A percentile compares a stretch with the other conserved stretches of the same genome.
phyloP scores from a whole-genome alignment of 768 basidiomycete species.

The Crucibulum laeve region DNA sequence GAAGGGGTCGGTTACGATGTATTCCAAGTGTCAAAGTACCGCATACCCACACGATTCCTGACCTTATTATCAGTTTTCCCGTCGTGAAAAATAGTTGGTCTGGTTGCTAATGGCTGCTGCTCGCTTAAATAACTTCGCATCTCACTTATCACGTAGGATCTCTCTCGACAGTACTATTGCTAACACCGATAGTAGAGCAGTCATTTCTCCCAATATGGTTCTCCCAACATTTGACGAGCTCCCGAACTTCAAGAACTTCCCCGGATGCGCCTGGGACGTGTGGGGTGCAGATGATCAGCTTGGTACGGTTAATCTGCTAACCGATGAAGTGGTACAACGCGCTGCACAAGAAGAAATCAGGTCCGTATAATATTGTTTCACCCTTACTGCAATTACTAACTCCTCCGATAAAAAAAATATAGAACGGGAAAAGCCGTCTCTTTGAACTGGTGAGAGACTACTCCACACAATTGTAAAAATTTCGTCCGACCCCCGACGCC shows the following conservation, averaged over 20 bases:
- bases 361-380: conserved; percentile 17
- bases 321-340: conserved; percentile 54
- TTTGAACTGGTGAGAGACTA: conserved; percentile 51
- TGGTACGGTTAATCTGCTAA: conserved; percentile 64
- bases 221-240: conserved; percentile 34
- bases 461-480: too few species aligned
- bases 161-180: too few species aligned
- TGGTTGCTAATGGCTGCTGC: too few species aligned
- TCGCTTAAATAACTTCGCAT: too few species aligned
- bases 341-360: conserved; percentile 54
- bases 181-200: too few species aligned
- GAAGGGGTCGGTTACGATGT: too few species aligned
- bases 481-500: too few species aligned
- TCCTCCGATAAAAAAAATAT: not conserved
- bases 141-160: too few species aligned
- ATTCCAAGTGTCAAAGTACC: too few species aligned
- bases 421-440: conserved; percentile 53
- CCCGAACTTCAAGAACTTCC: conserved; percentile 44
- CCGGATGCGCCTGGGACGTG: conserved; percentile 65
- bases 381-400: not conserved
- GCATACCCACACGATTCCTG: too few species aligned
- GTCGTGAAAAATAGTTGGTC: too few species aligned
- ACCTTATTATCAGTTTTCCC: too few species aligned
- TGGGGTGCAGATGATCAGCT: conserved; percentile 66
- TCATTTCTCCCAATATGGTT: conserved; percentile 9